These are phyloP conservation scores for Tolypocladium amazonense DNA, from an alignment of 2,329 filamentous ascomycete genomes.

Conservation along the genomic window DNA sequence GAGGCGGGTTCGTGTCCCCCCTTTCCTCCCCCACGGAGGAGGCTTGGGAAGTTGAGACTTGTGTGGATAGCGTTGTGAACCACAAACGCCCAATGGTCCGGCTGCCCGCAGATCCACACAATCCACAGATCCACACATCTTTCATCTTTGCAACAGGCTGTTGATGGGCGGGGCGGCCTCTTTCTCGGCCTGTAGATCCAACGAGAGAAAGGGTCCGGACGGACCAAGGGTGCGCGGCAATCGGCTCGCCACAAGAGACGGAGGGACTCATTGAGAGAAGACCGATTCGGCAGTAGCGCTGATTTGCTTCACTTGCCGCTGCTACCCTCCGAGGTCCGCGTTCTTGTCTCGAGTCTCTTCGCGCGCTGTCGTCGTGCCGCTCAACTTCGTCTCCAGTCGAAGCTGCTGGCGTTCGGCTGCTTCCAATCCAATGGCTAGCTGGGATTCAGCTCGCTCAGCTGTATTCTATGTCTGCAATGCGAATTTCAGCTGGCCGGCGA, in stretches of 20 bases:
- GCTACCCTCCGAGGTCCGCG: not conserved
- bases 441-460: not conserved
- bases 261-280: not conserved
- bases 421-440: not conserved
- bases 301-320: not conserved
- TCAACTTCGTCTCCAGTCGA: not conserved
- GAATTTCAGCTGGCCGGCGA: not conserved
- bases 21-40: constrained; percentile 2
- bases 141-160: not conserved
- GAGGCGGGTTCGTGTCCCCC: not conserved
- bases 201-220: not conserved
- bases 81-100: not conserved
- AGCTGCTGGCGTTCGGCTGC: not conserved
- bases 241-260: not conserved
- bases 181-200: not conserved
- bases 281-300: not conserved
- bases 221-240: not conserved
- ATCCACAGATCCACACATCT: not conserved
- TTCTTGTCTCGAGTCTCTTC: not conserved
- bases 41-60: constrained; percentile 1
- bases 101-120: constrained; percentile 1
- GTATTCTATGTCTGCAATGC: not conserved
- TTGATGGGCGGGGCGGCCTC: not conserved
- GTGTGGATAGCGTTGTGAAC: not conserved
- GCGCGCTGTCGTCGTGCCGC: not conserved